Evolutionary conservation across 345 rosid genomes (phyloP).

Genomic region (Erucastrum elatum): DNA sequence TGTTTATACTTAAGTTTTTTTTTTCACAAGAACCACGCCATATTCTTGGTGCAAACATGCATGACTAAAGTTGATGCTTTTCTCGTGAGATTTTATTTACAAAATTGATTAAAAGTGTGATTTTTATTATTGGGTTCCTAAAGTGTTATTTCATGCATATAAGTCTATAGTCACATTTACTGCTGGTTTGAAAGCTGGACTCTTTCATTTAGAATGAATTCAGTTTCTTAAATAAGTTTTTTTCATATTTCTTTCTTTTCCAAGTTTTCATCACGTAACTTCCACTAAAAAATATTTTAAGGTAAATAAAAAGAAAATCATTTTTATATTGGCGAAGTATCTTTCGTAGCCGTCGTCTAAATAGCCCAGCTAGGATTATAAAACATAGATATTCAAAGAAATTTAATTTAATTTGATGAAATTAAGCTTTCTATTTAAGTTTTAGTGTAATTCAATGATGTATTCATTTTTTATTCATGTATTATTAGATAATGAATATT

Average conservation of each 20-base stretch:
- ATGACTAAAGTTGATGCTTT: neutral
- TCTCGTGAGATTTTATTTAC: neutral
- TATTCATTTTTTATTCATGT: no score
- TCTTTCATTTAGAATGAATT: neutral
- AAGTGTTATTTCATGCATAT: neutral
- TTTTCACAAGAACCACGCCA: no score
- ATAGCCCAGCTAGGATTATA: no score
- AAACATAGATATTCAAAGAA: no score
- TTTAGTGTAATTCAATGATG: no score
- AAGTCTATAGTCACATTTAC: neutral
- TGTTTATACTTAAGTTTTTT: no score
- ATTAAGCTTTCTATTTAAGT: no score
- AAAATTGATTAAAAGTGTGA: neutral
- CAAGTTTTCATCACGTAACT: neutral
- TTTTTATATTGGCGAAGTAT: neutral
- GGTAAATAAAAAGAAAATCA: neutral
- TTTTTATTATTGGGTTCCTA: neutral
- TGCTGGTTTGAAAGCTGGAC: neutral
- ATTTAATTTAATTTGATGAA: no score
- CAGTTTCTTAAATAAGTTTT: neutral
- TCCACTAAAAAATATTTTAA: neutral
- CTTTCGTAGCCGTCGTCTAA: neutral
- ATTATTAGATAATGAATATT: no score
- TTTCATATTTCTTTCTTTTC: neutral
- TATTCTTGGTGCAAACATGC: no score